Evolutionary conservation across 2,329 filamentous ascomycete genomes (phyloP), one percentile per base, ranked within the genome.

Genomic region (Colletotrichum viniferum): DNA sequence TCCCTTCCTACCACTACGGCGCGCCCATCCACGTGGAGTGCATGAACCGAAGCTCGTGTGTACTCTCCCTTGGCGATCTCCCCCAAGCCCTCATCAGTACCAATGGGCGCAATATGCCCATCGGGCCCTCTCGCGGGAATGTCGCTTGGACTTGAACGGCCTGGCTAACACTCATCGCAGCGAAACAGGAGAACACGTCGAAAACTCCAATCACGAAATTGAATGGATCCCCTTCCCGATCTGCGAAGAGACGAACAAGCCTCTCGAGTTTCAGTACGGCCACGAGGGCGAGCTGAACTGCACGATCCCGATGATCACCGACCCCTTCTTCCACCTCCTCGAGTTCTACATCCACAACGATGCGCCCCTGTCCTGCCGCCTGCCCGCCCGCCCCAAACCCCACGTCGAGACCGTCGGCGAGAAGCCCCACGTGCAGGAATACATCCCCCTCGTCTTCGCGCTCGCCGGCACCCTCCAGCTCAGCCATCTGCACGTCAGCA

Each of bases 291-390:
- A 98, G 83, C 86, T 95, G 79, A 96, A 96, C 87, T 97, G 95
- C 88, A 97, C 95, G 71, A 92, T 97, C 80, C 88, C 93, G 81
- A 90, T 94, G 85, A 89, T 96, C 80, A 89, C 90, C 80, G 95
- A 96, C 83, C 91, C 94, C 55, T 94, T 96, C 88, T 97, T 95
- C 88, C 95, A 97, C 85, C 90, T 96, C 67, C 93, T 96, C 87
- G 95, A 98, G 87, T 98, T 98, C 90, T 98, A 98, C 89, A 93
- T 98, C 84, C 97, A 98, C 89, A 96, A 94, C 87, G 97, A 99
- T 85, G 96, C 96, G 21, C 97, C 97, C 12, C 89, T 98, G 65
- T 93, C 95, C 70, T 99, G 97, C 85, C 96, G 97, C 68, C 91
- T 98, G 16, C 95, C 96, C 32, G 92, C 95, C 0, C 92, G 94